Conservation (phyloP, 2,329 filamentous ascomycete genomes). For the Dactylella cylindrospora region DNA sequence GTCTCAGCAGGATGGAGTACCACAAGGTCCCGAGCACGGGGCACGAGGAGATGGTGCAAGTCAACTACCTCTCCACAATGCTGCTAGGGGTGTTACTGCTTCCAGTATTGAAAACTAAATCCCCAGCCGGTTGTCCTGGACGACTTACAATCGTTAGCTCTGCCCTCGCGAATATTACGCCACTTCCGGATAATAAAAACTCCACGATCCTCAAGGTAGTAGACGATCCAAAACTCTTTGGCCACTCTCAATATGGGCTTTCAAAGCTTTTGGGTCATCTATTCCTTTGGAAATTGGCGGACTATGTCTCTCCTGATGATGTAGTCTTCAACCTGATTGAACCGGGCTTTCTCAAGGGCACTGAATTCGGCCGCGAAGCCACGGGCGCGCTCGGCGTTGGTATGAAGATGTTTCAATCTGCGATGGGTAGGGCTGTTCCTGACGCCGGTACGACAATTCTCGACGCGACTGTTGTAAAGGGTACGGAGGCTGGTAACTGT, state of each 20-base stretch:
- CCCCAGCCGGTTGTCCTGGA: slow-evolving; percentile 13
- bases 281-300: slow-evolving; percentile 52
- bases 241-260: slow-evolving; percentile 8
- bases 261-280: slow-evolving; percentile 52
- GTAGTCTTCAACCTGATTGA: slow-evolving; percentile 57
- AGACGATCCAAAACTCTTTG: slow-evolving; percentile 18
- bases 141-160: slow-evolving; percentile 50
- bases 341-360: slow-evolving; percentile 56
- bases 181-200: slow-evolving; percentile 46
- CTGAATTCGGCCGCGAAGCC: slow-evolving; percentile 52
- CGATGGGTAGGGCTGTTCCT: slow-evolving; percentile 50
- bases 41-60: slow-evolving; percentile 41
- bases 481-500: slow-evolving; percentile 58
- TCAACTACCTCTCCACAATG: slow-evolving; percentile 52
- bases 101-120: slow-evolving; percentile 47
- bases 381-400: slow-evolving; percentile 44
- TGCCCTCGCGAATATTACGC: slow-evolving; percentile 45
- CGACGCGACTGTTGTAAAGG: slow-evolving; percentile 56
- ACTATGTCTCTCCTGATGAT: slow-evolving; percentile 53
- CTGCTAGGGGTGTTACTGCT: slow-evolving; percentile 51
- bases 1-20: slow-evolving; percentile 48
- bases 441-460: slow-evolving; percentile 57
- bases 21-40: slow-evolving; percentile 6
- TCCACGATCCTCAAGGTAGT: slow-evolving; percentile 33
- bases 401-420: slow-evolving; percentile 45